Conservation (phyloP, 495 filamentous ascomycete species). For the Xylaria nigripes region DNA sequence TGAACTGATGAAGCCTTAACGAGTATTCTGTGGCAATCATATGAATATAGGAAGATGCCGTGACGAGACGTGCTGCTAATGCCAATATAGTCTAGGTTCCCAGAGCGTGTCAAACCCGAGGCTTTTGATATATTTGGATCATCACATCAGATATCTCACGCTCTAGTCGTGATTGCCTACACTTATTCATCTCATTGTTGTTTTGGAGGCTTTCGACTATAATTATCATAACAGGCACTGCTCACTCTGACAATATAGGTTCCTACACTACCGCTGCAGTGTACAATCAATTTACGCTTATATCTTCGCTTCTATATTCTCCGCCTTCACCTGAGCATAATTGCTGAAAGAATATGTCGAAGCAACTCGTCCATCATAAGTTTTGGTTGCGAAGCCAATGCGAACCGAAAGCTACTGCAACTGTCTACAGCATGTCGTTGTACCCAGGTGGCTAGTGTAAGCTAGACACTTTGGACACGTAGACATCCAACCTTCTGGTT, state of each 20-base stretch:
- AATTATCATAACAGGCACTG: constrained; percentile 27
- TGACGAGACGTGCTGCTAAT: constrained; percentile 6
- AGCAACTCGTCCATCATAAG: too few species aligned
- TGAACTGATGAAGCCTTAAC: background rate
- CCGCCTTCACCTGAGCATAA: too few species aligned
- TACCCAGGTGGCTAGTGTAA: too few species aligned
- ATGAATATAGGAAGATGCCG: background rate
- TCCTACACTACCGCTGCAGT: too few species aligned
- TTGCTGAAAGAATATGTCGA: too few species aligned
- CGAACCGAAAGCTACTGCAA: too few species aligned
- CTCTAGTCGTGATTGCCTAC: constrained; percentile 55
- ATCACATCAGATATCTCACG: constrained; percentile 60
- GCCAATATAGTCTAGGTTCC: constrained; percentile 28
- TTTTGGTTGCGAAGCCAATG: too few species aligned
- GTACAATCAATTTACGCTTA: too few species aligned
- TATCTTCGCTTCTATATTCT: too few species aligned
- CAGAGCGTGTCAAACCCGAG: constrained; percentile 33
- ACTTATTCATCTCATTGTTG: constrained; percentile 48
- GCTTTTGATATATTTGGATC: constrained; percentile 53
- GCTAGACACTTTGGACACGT: too few species aligned
- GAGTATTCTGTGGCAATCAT: background rate
- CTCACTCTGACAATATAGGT: background rate
- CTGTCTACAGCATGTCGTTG: too few species aligned
- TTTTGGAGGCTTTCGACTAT: constrained; percentile 49
- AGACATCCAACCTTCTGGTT: too few species aligned